These are phyloP conservation scores for Ascodesmis nigricans DNA, from an alignment of 495 filamentous ascomycete species.

Conservation along the genomic window DNA sequence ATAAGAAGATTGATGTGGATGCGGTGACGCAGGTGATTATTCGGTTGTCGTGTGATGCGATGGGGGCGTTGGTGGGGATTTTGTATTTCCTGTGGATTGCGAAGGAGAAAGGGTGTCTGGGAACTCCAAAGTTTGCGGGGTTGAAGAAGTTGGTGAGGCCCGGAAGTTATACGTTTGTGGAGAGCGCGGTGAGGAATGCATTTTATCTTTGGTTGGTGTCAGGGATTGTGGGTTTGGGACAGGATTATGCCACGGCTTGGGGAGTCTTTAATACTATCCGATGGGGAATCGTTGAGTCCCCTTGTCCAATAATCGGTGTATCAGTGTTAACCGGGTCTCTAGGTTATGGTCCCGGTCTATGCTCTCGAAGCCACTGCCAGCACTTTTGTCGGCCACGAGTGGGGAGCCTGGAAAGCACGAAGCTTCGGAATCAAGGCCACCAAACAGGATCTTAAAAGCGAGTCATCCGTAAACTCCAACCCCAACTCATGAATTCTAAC, in stretches of 20 bases:
- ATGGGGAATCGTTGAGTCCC: slow-evolving; percentile 56
- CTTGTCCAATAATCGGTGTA: no score
- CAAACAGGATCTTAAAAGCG: slow-evolving; percentile 1
- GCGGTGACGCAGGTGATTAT: slow-evolving; percentile 36
- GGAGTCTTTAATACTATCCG: slow-evolving; percentile 54
- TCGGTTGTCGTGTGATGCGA: slow-evolving; percentile 37
- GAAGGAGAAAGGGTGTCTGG: no score
- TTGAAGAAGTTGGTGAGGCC: slow-evolving; percentile 33
- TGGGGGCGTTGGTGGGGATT: slow-evolving; percentile 35
- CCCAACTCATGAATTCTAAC: background rate
- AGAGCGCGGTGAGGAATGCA: slow-evolving; percentile 44
- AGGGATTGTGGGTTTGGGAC: slow-evolving; percentile 38
- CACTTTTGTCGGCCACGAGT: slow-evolving; percentile 45
- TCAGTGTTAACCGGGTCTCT: no score
- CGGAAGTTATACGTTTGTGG: slow-evolving; percentile 35
- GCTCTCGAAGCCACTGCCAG: slow-evolving; percentile 42
- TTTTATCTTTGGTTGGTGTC: slow-evolving; percentile 54
- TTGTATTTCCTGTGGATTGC: slow-evolving; percentile 34
- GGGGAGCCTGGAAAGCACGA: slow-evolving; percentile 35
- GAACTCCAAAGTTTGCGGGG: slow-evolving; percentile 24
- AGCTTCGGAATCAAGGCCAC: slow-evolving; percentile 3
- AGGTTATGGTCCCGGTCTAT: slow-evolving; percentile 57
- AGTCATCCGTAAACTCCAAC: background rate
- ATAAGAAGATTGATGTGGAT: slow-evolving; percentile 21
- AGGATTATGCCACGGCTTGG: slow-evolving; percentile 50